These are phyloP conservation scores for Apiospora pterosperma DNA, from an alignment of 2,329 filamentous ascomycete genomes.

Conservation along the genomic window DNA sequence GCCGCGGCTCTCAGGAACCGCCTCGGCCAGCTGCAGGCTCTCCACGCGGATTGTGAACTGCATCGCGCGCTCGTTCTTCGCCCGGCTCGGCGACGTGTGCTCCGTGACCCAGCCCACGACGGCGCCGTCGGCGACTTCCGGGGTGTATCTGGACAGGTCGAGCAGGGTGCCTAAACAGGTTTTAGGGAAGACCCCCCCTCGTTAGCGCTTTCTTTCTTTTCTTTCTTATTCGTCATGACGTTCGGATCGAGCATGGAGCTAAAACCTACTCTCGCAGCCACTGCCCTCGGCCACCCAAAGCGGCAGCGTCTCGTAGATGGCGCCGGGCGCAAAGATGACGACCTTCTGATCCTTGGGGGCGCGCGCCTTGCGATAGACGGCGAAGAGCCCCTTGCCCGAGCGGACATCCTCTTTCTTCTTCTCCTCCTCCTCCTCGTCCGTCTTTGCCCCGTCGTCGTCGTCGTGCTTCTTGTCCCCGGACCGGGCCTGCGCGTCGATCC, in stretches of 20 bases:
- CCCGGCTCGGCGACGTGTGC: constrained; percentile 25
- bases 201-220: neutral
- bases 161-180: constrained; percentile 4
- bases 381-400: neutral
- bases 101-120: constrained; percentile 27
- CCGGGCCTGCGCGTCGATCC: constrained; percentile 36
- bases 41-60: constrained; percentile 29
- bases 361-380: constrained; percentile 15
- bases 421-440: constrained; percentile 7
- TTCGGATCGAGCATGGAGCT: too few relatives aligned
- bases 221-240: too few relatives aligned
- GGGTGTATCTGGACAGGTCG: constrained; percentile 24
- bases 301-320: constrained; percentile 46
- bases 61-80: constrained; percentile 21
- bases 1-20: constrained; percentile 8
- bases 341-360: constrained; percentile 19
- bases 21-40: neutral
- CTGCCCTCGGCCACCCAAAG: constrained; percentile 44
- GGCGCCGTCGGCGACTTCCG: constrained; percentile 18
- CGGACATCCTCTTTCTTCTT: constrained; percentile 21
- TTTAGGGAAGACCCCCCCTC: too few relatives aligned
- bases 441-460: constrained; percentile 29
- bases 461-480: constrained; percentile 37
- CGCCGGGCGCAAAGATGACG: constrained; percentile 51
- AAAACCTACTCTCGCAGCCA: constrained; percentile 35